These are phyloP conservation scores for Vaccinium vitisidaea DNA, from an alignment of 148 eudicot species.

Conservation along the genomic window DNA sequence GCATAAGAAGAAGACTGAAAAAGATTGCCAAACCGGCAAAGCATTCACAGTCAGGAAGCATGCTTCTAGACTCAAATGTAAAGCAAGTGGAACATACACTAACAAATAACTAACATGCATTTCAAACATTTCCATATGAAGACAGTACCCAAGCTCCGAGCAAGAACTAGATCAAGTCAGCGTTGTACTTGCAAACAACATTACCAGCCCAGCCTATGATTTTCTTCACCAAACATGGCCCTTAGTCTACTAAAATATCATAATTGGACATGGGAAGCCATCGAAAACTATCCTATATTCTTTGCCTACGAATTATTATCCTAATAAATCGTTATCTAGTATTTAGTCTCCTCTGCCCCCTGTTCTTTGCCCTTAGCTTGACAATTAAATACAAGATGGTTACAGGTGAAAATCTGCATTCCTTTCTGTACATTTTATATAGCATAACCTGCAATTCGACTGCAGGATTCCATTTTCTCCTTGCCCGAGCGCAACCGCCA, in stretches of 20 bases:
- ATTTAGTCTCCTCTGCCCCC: not conserved
- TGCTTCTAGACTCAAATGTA: not conserved
- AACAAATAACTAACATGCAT: not conserved
- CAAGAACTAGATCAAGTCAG: not conserved
- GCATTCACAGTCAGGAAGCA: slow-evolving; percentile 10
- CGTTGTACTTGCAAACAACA: not conserved
- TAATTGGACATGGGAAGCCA: too few species aligned
- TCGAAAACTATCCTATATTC: too few species aligned
- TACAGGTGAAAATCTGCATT: not conserved
- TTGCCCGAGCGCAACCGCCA: not conserved
- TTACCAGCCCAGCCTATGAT: not conserved
- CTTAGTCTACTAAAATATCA: not conserved
- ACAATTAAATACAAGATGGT: too few species aligned
- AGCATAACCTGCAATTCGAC: not conserved
- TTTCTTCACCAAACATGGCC: not conserved
- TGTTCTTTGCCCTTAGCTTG: not conserved
- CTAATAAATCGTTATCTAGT: not conserved
- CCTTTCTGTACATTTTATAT: not conserved
- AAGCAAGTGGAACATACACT: not conserved
- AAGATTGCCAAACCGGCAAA: not conserved
- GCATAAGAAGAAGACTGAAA: not conserved
- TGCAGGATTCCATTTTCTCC: not conserved
- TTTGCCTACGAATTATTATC: too few species aligned
- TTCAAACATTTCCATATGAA: not conserved
- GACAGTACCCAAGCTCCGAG: too few species aligned